Conservation (phyloP, 1,284 basidiomycete species). For the Agaricales sp. region DNA sequence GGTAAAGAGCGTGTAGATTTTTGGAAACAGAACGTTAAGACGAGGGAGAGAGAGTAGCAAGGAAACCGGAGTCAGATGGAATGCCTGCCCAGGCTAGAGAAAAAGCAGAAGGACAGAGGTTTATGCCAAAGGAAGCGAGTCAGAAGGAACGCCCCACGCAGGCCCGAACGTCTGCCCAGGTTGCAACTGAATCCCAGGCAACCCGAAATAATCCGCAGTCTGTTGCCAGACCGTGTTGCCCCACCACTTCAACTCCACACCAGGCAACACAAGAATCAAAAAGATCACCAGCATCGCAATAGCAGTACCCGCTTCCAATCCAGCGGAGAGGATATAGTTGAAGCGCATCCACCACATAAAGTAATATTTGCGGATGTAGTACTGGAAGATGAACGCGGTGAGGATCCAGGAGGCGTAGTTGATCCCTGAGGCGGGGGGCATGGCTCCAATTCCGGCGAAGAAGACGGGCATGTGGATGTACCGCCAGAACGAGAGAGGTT, state of each 20-base stretch:
- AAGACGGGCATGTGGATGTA: constrained; percentile 74
- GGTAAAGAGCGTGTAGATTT: no score
- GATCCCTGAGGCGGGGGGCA: constrained; percentile 72
- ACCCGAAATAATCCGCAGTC: neutral
- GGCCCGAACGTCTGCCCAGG: neutral
- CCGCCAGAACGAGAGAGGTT: constrained; percentile 66
- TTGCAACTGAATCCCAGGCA: neutral
- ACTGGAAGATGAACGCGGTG: constrained; percentile 37
- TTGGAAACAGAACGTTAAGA: no score
- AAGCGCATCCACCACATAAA: constrained; percentile 35
- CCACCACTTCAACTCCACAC: constrained; percentile 37
- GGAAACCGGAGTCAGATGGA: no score
- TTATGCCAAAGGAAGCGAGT: no score
- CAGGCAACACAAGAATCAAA: constrained; percentile 21
- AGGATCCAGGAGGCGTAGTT: constrained; percentile 54
- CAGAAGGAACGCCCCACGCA: no score
- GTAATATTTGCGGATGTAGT: constrained; percentile 26
- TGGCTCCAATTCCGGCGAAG: constrained; percentile 50
- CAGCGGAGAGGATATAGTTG: constrained; percentile 18
- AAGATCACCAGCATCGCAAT: constrained; percentile 20
- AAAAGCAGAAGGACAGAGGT: no score
- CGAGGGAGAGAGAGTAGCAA: no score
- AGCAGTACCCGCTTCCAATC: constrained; percentile 21
- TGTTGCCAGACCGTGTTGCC: constrained; percentile 37
- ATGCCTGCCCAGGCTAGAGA: no score